Evolutionary conservation across 805 yeast genomes (phyloP).

Genomic region (Maudiozyma pseudohumilis): DNA sequence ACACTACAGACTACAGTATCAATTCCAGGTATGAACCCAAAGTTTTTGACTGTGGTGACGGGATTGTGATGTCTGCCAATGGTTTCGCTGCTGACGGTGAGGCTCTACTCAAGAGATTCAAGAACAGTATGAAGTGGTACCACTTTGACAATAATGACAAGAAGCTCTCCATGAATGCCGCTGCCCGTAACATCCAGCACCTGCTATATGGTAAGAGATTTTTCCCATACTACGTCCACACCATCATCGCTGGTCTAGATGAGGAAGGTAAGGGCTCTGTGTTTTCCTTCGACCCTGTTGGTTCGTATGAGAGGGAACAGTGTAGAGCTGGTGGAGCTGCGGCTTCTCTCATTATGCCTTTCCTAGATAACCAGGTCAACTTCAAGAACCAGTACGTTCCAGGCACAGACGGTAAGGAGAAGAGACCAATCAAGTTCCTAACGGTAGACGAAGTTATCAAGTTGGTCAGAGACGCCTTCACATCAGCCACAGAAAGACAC

Average conservation of each 20-base stretch:
- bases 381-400: slow-evolving; percentile 90
- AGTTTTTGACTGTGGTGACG: slow-evolving; percentile 81
- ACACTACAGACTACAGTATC: slow-evolving; percentile 85
- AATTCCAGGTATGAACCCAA: slow-evolving; percentile 89
- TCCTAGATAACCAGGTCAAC: slow-evolving; percentile 93
- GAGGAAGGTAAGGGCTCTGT: slow-evolving; percentile 83
- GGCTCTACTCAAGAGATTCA: slow-evolving; percentile 69
- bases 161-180: slow-evolving; percentile 54
- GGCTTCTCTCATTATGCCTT: slow-evolving; percentile 91
- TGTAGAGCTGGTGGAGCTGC: slow-evolving; percentile 99
- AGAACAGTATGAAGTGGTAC: slow-evolving; percentile 69
- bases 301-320: slow-evolving; percentile 94
- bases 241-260: slow-evolving; percentile 89
- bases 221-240: slow-evolving; percentile 94
- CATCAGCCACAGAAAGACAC: slow-evolving; percentile 96
- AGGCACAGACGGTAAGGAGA: slow-evolving; percentile 55
- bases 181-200: slow-evolving; percentile 88
- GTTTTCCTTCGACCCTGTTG: slow-evolving; percentile 95
- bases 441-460: slow-evolving; percentile 75
- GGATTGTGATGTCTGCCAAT: slow-evolving; percentile 79
- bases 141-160: slow-evolving; percentile 75
- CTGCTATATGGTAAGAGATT: slow-evolving; percentile 84
- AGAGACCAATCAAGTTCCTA: slow-evolving; percentile 53
- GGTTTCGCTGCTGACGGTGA: slow-evolving; percentile 95
- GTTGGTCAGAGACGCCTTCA: slow-evolving; percentile 86